Conservation (phyloP, 805 yeast species). For the Ogataea haglerorum region DNA sequence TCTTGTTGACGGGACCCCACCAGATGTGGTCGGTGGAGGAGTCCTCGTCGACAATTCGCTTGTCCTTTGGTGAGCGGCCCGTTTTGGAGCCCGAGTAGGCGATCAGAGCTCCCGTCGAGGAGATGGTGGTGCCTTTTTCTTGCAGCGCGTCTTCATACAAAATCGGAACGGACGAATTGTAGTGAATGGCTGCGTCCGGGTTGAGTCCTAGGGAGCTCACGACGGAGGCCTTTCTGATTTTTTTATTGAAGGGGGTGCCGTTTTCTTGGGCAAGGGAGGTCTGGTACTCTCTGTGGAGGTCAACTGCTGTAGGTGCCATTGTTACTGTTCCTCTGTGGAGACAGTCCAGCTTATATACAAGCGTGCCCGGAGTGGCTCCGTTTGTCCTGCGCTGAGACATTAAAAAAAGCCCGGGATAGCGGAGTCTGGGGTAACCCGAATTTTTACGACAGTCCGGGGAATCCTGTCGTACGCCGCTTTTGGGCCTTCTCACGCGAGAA, state of each 20-base stretch:
- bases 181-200: slow-evolving; percentile 67
- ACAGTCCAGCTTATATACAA: slow-evolving; percentile 1
- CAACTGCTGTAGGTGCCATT: slow-evolving; percentile 42
- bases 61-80: slow-evolving; percentile 98
- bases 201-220: slow-evolving; percentile 44
- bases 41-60: slow-evolving; percentile 94
- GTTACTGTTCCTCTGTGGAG: slow-evolving; percentile 3
- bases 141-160: slow-evolving; percentile 91
- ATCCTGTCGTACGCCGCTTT: background rate
- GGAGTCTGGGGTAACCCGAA: slow-evolving; percentile 14
- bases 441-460: slow-evolving; percentile 7
- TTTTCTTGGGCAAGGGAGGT: slow-evolving; percentile 24
- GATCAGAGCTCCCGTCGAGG: slow-evolving; percentile 90
- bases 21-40: slow-evolving; percentile 80
- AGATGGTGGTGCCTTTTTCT: slow-evolving; percentile 87
- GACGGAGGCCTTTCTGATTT: slow-evolving; percentile 30
- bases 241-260: slow-evolving; percentile 23
- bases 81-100: slow-evolving; percentile 96
- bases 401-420: slow-evolving; percentile 10
- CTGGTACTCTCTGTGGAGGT: slow-evolving; percentile 32
- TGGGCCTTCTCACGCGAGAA: background rate
- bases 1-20: slow-evolving; percentile 99
- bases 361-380: slow-evolving; percentile 6
- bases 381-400: slow-evolving; percentile 12
- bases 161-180: slow-evolving; percentile 90